Base-by-base conservation (phyloP, 148 eudicot genomes). In the Arbutus unedo region DNA sequence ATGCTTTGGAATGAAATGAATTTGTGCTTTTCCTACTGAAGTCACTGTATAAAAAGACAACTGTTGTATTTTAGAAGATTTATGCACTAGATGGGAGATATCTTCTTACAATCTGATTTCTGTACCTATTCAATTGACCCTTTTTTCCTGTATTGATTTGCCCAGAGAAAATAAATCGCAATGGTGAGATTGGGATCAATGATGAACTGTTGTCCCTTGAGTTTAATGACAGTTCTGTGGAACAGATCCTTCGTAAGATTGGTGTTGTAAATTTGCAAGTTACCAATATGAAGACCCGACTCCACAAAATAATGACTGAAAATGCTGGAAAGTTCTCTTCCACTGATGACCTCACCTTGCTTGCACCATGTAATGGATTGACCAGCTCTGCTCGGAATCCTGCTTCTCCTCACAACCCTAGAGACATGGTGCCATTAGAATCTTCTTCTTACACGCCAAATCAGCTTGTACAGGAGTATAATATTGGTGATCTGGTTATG, bases 171-270 rank as follows among this genome's bases (percentile, higher is more conserved):
- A 57, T 64, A 77, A 82, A 82, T 54, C 88, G 81, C 25, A 71
- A 73, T 50, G 85, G 77, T 77, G 90, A 79, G 82, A 78, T 79
- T 59, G 87, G 84, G 55, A 16, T 56, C 43, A 64, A 76, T 49
- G 89, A 84, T 53, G 93, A 90, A 73, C 77, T 79, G 81, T 50
- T 83, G 56, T 82, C 83, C n/a, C 87, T 86, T 25, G 89, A 90
- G 74, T 87, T 85, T 51, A 84, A 84, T 77, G 87, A 92, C 84
- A 81, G 74, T 82, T 80, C 88, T 38, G 81, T 88, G 82, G 98
- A 93, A 79, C 78, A 86, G 80, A 77, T 93, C 16, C 87, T 95
- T 60, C 68, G 83, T 79, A 88, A 87, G 82, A 90, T 95, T 86
- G 95, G 87, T 64, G 75, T 49, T 66, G 78, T 86, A 43, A 90